Percentiles rank a stretch among this genome's conserved stretches.
phyloP scores from a whole-genome alignment of 1,284 basidiomycete species.

The Austroboletus novae-zelandiae region DNA sequence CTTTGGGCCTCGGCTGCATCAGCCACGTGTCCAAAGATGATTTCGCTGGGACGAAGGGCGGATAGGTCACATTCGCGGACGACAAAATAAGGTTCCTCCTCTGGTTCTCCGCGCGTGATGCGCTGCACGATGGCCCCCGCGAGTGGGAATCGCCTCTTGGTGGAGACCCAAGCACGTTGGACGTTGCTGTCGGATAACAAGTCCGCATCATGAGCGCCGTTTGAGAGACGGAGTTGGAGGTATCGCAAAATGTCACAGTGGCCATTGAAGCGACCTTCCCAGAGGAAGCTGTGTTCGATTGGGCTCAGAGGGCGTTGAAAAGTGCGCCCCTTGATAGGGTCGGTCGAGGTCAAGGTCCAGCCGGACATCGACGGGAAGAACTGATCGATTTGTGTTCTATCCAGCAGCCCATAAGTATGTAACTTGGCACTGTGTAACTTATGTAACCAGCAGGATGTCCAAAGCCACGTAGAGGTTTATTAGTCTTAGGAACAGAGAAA shows the following conservation, averaged over 20 bases:
- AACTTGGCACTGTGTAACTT: no score
- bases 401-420: no score
- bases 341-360: slow-evolving; percentile 10
- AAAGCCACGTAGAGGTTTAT: no score
- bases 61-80: not conserved
- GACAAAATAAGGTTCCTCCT: not conserved
- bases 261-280: slow-evolving; percentile 16
- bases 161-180: slow-evolving; percentile 17
- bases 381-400: no score
- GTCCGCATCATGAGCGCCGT: slow-evolving; percentile 7
- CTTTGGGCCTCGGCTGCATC: not conserved
- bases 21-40: not conserved
- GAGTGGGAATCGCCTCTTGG: slow-evolving; percentile 21
- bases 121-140: slow-evolving; percentile 12
- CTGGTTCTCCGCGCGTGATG: no score
- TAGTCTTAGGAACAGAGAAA: no score
- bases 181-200: slow-evolving; percentile 17
- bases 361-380: slow-evolving; percentile 6
- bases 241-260: slow-evolving; percentile 14
- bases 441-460: no score
- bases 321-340: slow-evolving; percentile 10
- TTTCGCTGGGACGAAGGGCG: not conserved
- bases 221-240: slow-evolving; percentile 6
- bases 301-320: slow-evolving; percentile 19
- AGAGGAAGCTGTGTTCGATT: slow-evolving; percentile 12